phyloP scores from a whole-genome alignment of 192 early-diverging fungal species.

The Backusella morwellensis region DNA sequence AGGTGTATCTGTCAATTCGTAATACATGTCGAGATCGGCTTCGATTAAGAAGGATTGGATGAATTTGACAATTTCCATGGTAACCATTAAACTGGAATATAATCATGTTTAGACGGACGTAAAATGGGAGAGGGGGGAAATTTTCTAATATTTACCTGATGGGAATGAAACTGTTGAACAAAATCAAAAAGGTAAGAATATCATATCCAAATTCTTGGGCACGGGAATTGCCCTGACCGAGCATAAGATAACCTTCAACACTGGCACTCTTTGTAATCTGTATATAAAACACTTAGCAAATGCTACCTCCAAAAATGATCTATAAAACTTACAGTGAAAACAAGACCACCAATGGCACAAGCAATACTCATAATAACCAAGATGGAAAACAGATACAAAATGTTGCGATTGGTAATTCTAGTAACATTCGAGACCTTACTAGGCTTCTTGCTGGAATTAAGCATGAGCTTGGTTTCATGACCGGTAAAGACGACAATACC shows the following conservation, averaged over 20 bases:
- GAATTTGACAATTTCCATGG: slow-evolving; percentile 98
- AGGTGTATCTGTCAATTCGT: slow-evolving; percentile 92
- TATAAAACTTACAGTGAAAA: slow-evolving; percentile 45
- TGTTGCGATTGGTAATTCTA: slow-evolving; percentile 88
- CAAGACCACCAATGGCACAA: slow-evolving; percentile 82
- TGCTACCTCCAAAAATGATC: no score
- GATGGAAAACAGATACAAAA: slow-evolving; percentile 89
- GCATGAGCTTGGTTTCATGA: slow-evolving; percentile 97
- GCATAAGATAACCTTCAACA: slow-evolving; percentile 41
- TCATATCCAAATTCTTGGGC: slow-evolving; percentile 73
- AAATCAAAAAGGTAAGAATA: slow-evolving; percentile 95
- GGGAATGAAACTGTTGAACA: slow-evolving; percentile 99
- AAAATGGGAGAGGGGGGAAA: not conserved
- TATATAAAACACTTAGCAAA: not conserved
- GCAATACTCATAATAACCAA: slow-evolving; percentile 81
- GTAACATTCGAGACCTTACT: slow-evolving; percentile 92
- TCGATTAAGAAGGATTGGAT: slow-evolving; percentile 87
- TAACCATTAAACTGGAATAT: slow-evolving; percentile 84
- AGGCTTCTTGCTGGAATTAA: slow-evolving; percentile 88
- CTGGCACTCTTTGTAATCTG: slow-evolving; percentile 39
- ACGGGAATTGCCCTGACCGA: slow-evolving; percentile 17
- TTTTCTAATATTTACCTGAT: slow-evolving; percentile 57
- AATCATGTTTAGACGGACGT: not conserved
- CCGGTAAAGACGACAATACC: slow-evolving; percentile 94
- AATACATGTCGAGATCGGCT: slow-evolving; percentile 94